These are phyloP conservation scores for Leptographium galeiforme DNA, from an alignment of 2,329 filamentous ascomycete genomes.

Conservation along the genomic window DNA sequence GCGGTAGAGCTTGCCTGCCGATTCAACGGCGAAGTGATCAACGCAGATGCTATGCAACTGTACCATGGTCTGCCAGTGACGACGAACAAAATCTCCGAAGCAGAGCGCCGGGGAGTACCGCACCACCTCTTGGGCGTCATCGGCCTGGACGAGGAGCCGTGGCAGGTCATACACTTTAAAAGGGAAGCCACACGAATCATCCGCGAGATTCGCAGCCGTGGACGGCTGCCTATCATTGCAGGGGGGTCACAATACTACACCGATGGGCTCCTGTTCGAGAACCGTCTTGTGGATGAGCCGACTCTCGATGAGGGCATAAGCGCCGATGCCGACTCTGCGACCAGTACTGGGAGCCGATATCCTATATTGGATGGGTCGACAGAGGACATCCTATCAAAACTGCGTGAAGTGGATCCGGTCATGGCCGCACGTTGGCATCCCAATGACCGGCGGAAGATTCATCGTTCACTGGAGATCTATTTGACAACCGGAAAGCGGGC, in stretches of 20 bases:
- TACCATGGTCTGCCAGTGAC: conserved; percentile 86
- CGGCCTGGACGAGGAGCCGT: conserved; percentile 61
- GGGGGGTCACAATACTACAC: conserved; percentile 95
- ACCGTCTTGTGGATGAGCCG: conserved; percentile 42
- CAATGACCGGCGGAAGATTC: conserved; percentile 81
- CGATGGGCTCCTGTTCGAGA: conserved; percentile 73
- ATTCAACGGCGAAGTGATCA: conserved; percentile 89
- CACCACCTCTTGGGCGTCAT: conserved; percentile 83
- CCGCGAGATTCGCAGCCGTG: conserved; percentile 61
- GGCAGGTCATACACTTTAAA: conserved; percentile 71
- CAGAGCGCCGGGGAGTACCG: conserved; percentile 65
- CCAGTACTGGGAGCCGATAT: conserved; percentile 27
- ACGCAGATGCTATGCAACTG: conserved; percentile 96
- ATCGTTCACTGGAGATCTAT: conserved; percentile 79
- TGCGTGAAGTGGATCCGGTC: conserved; percentile 69
- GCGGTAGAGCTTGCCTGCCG: conserved; percentile 74
- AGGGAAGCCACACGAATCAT: conserved; percentile 56
- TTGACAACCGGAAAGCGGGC: conserved; percentile 68
- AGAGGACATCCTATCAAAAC: conserved; percentile 55
- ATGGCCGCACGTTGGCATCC: conserved; percentile 94
- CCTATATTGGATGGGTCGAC: conserved; percentile 62
- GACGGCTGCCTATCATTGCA: conserved; percentile 77
- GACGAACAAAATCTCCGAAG: conserved; percentile 74
- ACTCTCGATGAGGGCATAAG: not conserved
- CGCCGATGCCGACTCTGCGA: not conserved